Conservation (phyloP, 192 early-diverging fungal species). For the Chytriomyces sp. region DNA sequence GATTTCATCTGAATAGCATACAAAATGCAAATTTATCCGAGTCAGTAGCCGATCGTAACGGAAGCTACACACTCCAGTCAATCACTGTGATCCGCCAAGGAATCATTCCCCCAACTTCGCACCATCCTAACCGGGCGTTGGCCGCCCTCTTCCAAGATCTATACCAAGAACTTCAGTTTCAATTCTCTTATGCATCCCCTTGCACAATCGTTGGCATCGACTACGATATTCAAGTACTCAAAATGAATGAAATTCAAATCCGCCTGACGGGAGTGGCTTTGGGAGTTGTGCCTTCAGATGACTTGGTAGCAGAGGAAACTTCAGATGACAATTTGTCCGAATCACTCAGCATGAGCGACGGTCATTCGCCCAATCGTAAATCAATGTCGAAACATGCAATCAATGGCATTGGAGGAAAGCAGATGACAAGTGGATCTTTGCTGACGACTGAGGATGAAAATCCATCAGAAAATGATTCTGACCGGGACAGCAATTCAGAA, state of each 20-base stretch:
- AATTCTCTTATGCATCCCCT: constrained; percentile 64
- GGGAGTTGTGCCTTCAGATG: constrained; percentile 45
- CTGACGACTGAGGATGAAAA: not conserved
- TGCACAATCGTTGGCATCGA: constrained; percentile 71
- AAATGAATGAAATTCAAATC: constrained; percentile 69
- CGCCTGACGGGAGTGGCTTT: constrained; percentile 65
- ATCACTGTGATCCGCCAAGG: constrained; percentile 69
- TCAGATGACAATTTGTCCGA: constrained; percentile 1
- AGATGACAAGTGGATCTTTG: constrained; percentile 19
- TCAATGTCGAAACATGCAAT: constrained; percentile 1
- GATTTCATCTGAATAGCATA: constrained; percentile 69
- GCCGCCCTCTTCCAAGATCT: constrained; percentile 68
- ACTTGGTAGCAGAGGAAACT: not conserved
- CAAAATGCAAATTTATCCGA: constrained; percentile 11
- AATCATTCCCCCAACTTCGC: constrained; percentile 56
- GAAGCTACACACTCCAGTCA: constrained; percentile 48
- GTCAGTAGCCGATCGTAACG: constrained; percentile 17
- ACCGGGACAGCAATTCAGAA: constrained; percentile 15
- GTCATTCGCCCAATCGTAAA: constrained; percentile 8
- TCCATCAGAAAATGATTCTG: not conserved
- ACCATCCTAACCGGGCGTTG: constrained; percentile 78
- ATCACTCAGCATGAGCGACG: not conserved
- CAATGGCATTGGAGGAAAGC: constrained; percentile 1
- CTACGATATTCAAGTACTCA: constrained; percentile 66
- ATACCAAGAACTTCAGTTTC: constrained; percentile 69